Base-by-base conservation (phyloP, 2,329 filamentous ascomycete genomes). In the Helotiales sp. region DNA sequence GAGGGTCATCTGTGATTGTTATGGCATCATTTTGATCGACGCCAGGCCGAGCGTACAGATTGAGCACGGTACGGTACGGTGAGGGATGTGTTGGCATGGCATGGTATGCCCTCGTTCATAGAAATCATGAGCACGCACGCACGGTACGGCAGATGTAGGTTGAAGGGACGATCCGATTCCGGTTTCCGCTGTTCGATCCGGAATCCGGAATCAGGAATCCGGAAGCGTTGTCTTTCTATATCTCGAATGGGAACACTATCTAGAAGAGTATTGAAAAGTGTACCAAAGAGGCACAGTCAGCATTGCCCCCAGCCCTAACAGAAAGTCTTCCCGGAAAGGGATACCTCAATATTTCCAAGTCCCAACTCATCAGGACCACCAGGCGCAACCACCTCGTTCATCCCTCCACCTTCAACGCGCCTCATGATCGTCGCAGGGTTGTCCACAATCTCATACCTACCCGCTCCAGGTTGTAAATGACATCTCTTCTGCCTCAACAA, bases 381-480 rank as follows among this genome's bases (percentile, higher is more conserved):
- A n/a, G n/a, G n/a, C n/a, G n/a, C n/a, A n/a, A n/a, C n/a, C n/a
- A n/a, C n/a, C 34, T 40, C 17, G 40, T 45, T 45, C 40, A 45
- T 45, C 50, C 26, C 50, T 57, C 15, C 26, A 30, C 30, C 30
- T 22, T 32, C 28, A 20, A 20, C n/a, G 10, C 28, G 17, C 28
- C 3, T 22, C 30, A 57, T 57, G 52, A 57, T 57, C 52, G 30
- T 37, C 52, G n/a, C 52, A 57, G 32, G 52, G 52, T 57, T 57
- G 30, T 57, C 52, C 52, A 57, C 52, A 57, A 22, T 37, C 15
- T 11, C 30, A 34, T 34, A 17, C 15, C 40, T n/a, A 45, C 20
- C 40, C 40, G 40, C 40, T 22, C n/a, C 28, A 34, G 7, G 28
- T 34, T 13, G 52, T 57, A 30, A 34, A 57, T 57, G 32, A 30